These are phyloP conservation scores for Quillaja saponaria DNA, from an alignment of 306 rosid species.

Conservation along the genomic window DNA sequence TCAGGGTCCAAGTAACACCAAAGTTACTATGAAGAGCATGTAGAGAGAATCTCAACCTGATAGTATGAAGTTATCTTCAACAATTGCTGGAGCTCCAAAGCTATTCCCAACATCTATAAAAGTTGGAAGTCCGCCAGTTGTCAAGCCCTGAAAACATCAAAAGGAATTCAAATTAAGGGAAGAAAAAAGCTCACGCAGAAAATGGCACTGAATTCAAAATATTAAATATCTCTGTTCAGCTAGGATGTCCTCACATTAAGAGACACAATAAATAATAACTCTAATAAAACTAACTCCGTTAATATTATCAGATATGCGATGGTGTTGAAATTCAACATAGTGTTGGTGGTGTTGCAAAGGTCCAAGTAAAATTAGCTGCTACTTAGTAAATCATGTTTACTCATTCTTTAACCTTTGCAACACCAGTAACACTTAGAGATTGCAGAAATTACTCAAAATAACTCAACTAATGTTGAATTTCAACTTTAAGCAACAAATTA, in stretches of 20 bases:
- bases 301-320: neutral
- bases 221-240: conserved; percentile 14
- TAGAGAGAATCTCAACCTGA: conserved; percentile 45
- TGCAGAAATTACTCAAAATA: too few relatives aligned
- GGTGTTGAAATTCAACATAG: too few relatives aligned
- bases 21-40: conserved; percentile 17
- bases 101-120: conserved; percentile 97
- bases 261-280: neutral
- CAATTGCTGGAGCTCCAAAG: conserved; percentile 92
- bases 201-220: conserved; percentile 16
- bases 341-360: too few relatives aligned
- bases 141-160: conserved; percentile 63
- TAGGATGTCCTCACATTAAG: neutral
- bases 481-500: too few relatives aligned
- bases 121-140: conserved; percentile 96
- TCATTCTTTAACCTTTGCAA: too few relatives aligned
- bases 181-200: neutral
- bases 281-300: neutral
- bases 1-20: conserved; percentile 5
- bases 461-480: too few relatives aligned
- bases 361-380: too few relatives aligned
- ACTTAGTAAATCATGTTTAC: too few relatives aligned
- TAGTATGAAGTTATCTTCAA: conserved; percentile 77
- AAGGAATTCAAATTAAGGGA: neutral
- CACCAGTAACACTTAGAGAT: too few relatives aligned